Conservation (phyloP, 2,329 filamentous ascomycete genomes). For the Dactylellina haptotyla region DNA sequence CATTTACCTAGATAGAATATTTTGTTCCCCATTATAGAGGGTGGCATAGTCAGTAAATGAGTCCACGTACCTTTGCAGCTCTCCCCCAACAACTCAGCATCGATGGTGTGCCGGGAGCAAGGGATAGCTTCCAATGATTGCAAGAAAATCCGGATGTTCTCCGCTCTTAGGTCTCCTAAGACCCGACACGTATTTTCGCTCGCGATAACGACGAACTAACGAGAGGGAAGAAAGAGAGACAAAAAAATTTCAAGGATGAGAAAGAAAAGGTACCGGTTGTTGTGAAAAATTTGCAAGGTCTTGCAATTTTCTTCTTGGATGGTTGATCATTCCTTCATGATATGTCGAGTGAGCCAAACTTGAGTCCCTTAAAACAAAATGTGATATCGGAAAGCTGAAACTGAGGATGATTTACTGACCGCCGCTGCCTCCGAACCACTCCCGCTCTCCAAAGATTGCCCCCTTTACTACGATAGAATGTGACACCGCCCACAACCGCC, state of each 20-base stretch:
- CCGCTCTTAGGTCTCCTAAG: slow-evolving; percentile 50
- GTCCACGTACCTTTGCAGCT: slow-evolving; percentile 62
- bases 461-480: slow-evolving; percentile 84
- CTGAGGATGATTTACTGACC: slow-evolving; percentile 43
- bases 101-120: slow-evolving; percentile 46
- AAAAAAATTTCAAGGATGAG: slow-evolving; percentile 56
- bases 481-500: slow-evolving; percentile 77
- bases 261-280: slow-evolving; percentile 66
- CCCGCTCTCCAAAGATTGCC: slow-evolving; percentile 85
- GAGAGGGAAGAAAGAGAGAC: slow-evolving; percentile 16
- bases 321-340: slow-evolving; percentile 55
- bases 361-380: slow-evolving; percentile 19
- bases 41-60: slow-evolving; percentile 63
- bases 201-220: slow-evolving; percentile 64
- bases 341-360: slow-evolving; percentile 42
- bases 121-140: slow-evolving; percentile 50
- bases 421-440: slow-evolving; percentile 77
- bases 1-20: slow-evolving; percentile 76
- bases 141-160: slow-evolving; percentile 52
- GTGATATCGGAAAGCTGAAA: slow-evolving; percentile 38
- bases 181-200: slow-evolving; percentile 54
- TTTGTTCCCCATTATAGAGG: slow-evolving; percentile 47
- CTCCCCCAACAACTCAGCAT: slow-evolving; percentile 53
- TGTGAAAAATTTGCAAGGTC: slow-evolving; percentile 75
- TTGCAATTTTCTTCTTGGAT: slow-evolving; percentile 72